These are phyloP conservation scores for Rhynchosporium agropyri DNA, from an alignment of 2,329 filamentous ascomycete species.

Conservation along the genomic window DNA sequence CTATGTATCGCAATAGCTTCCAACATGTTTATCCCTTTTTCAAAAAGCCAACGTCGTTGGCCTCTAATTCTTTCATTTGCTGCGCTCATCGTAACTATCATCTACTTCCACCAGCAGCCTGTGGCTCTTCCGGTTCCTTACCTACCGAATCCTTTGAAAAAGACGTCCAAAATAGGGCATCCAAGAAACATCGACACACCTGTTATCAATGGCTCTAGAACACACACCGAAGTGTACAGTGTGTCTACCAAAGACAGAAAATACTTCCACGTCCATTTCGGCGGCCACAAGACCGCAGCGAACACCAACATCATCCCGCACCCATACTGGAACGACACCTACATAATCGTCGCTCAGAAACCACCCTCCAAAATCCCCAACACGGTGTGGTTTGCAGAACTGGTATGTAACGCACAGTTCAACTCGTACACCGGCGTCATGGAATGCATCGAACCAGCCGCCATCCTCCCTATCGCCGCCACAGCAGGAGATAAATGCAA, in stretches of 20 bases:
- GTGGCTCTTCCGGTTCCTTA: not conserved
- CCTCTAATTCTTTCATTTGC: not conserved
- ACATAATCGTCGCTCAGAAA: constrained; percentile 55
- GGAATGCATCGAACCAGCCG: constrained; percentile 48
- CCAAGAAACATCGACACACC: constrained; percentile 12
- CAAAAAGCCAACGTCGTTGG: constrained; percentile 7
- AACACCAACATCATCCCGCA: constrained; percentile 65
- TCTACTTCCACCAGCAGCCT: constrained; percentile 12
- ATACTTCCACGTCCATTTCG: constrained; percentile 56
- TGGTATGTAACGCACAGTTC: constrained; percentile 55
- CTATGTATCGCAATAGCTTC: constrained; percentile 2
- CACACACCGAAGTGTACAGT: constrained; percentile 42
- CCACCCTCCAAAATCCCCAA: constrained; percentile 31
- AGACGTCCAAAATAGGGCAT: constrained; percentile 1
- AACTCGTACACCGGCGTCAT: constrained; percentile 42
- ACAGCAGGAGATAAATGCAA: constrained; percentile 51
- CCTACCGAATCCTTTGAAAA: not conserved
- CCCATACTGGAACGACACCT: constrained; percentile 50
- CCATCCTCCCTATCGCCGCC: constrained; percentile 50
- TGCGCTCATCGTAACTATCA: not conserved
- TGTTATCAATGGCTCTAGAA: not conserved
- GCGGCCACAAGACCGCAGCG: constrained; percentile 43
- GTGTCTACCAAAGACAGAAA: constrained; percentile 48
- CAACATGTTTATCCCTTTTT: constrained; percentile 7
- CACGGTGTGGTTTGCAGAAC: constrained; percentile 46